phyloP scores from a whole-genome alignment of 2,329 filamentous ascomycete genomes.

The Neonectria faginata region DNA sequence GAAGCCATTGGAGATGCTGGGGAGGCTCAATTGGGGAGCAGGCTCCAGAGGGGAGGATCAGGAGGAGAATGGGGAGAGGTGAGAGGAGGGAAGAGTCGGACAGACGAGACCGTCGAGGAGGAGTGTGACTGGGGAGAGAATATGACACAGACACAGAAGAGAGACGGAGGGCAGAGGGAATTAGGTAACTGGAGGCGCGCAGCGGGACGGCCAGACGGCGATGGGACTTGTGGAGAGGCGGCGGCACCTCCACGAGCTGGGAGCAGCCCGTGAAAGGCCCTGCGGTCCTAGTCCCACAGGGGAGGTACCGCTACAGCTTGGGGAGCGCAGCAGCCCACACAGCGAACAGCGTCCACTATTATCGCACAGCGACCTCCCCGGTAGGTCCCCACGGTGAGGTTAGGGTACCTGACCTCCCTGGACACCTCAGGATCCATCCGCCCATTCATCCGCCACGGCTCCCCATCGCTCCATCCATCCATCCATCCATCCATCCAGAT shows the following conservation, averaged over 20 bases:
- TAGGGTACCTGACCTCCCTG: slow-evolving; percentile 13
- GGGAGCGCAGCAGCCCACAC: slow-evolving; percentile 3
- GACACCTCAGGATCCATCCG: neutral
- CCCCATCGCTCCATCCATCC: slow-evolving; percentile 17
- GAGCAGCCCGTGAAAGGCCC: slow-evolving; percentile 1
- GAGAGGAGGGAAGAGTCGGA: slow-evolving; percentile 19
- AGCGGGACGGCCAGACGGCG: slow-evolving; percentile 31
- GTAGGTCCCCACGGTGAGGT: neutral
- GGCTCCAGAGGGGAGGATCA: slow-evolving; percentile 13
- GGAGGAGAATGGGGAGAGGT: slow-evolving; percentile 26
- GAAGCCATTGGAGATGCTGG: slow-evolving; percentile 57
- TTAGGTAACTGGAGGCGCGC: slow-evolving; percentile 40
- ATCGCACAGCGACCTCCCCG: slow-evolving; percentile 2
- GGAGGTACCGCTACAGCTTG: slow-evolving; percentile 23
- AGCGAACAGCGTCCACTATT: slow-evolving; percentile 13
- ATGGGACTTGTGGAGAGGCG: slow-evolving; percentile 32
- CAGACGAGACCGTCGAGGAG: slow-evolving; percentile 8
- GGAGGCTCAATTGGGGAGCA: slow-evolving; percentile 44
- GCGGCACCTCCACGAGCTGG: slow-evolving; percentile 1
- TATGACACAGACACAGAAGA: slow-evolving; percentile 17
- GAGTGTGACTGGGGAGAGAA: slow-evolving; percentile 19
- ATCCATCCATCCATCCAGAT: slow-evolving; percentile 18
- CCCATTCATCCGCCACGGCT: slow-evolving; percentile 7
- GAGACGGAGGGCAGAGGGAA: slow-evolving; percentile 33
- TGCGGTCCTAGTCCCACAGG: slow-evolving; percentile 11